phyloP scores from a whole-genome alignment of 2,329 filamentous ascomycete genomes.

The Scedosporium minutisporum region DNA sequence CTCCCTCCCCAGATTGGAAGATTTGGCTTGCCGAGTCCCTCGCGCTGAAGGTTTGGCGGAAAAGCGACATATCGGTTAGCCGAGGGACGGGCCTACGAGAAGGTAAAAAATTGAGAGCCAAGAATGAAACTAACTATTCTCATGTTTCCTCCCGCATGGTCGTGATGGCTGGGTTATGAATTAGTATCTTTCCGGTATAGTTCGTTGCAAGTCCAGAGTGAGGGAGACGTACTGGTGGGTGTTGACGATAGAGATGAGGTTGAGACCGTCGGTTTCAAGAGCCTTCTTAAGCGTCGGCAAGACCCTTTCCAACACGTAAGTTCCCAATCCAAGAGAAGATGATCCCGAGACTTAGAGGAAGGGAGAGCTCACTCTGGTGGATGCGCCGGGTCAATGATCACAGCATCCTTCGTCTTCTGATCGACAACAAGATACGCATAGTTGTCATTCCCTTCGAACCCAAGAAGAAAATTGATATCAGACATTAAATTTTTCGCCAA shows the following conservation, averaged over 20 bases:
- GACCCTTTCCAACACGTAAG: conserved; percentile 31
- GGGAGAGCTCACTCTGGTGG: conserved; percentile 56
- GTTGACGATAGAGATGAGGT: conserved; percentile 83
- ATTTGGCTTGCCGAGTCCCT: conserved; percentile 42
- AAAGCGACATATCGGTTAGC: background rate
- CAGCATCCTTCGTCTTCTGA: conserved; percentile 66
- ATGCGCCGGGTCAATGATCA: conserved; percentile 73
- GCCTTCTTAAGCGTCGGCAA: conserved; percentile 61
- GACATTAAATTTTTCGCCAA: background rate
- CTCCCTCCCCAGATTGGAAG: conserved; percentile 80
- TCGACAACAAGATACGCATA: conserved; percentile 78
- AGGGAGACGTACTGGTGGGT: conserved; percentile 76
- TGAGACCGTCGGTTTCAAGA: conserved; percentile 61
- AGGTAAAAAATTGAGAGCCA: background rate
- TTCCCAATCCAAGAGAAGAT: background rate
- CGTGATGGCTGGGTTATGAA: conserved; percentile 62
- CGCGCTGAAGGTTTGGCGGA: background rate
- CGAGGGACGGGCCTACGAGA: background rate
- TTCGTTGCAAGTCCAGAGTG: background rate
- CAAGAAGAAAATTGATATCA: background rate
- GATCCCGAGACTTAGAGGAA: background rate
- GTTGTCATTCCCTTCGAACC: conserved; percentile 47
- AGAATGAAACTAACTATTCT: conserved; percentile 52
- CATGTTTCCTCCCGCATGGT: conserved; percentile 87
- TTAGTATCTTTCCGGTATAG: background rate